Base-by-base conservation (phyloP, 176 grass and related monocot species). In the Triticum turgidum region DNA sequence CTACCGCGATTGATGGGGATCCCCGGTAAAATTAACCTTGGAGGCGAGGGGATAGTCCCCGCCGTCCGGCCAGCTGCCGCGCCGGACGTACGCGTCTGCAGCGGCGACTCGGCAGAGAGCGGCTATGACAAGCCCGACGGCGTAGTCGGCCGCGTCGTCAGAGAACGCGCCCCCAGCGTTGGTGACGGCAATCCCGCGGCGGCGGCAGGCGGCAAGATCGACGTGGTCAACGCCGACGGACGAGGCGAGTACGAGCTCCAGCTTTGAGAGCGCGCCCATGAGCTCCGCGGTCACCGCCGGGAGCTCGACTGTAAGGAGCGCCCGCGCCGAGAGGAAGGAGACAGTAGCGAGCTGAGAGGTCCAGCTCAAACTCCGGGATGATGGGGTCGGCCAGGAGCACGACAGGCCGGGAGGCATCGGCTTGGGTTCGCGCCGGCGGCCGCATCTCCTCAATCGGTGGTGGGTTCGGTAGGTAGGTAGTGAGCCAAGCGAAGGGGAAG, bases 161-260 rank as follows among this genome's bases (percentile, higher is more conserved):
- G 90, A 88, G 61, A 89, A 83, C 3, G 78, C 83, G 5, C 29
- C 72, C 44, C 65, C 66, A 2, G 90, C 86, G 77, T 86, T 83
- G 11, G 87, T 88, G 38, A 92, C 83, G 3, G 30, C 27, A 33
- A 92, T 73, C 22, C 86, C 79, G 61, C 79, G 61, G 67, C 62
- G 29, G 4, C 81, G 62, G 79, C 90, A 91, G 22, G 52, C 79
- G 25, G 62, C 41, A 11, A 91, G 58, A 62, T 91, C 90, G 11
- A 91, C 13, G 61, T 91, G 85, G 45, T 91, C 90, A 51, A 91
- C 22, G 17, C 86, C 90, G 18, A 76, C 86, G 29, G 79, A 84
- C 5, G 39, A 73, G 59, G 86, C 25, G 15, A 82, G 59, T 13
- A 91, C 83, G 33, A 91, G 73, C 37, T 87, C 76, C 75, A 91